Evolutionary conservation across 805 yeast genomes (phyloP), one percentile per base, ranked within the genome.

Genomic region (Saturnispora bothae): DNA sequence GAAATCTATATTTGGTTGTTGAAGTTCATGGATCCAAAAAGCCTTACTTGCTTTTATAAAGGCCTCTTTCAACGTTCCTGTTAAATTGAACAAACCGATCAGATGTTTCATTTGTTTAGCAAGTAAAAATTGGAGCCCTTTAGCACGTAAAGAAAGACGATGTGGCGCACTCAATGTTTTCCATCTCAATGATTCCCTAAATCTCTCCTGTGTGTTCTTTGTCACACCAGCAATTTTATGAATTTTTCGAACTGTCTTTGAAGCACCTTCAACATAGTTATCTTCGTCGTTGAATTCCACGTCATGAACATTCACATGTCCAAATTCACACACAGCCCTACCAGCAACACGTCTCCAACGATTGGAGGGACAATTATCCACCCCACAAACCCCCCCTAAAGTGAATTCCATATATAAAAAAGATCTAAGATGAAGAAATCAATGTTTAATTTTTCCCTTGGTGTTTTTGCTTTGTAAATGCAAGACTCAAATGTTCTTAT

Each of bases 341-440:
- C 98, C 98, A 50, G 82, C 84, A 3, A 75, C 61, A 22, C 73
- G 57, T 36, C 79, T 68, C 74, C 84, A 89, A 36, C 78, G 68
- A 28, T 76, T 62, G 1, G 96, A 82, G 4, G 82, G 74, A 59
- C 98, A 89, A 63, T 89, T 89, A 45, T 82, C 88, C 3, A 78
- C 76, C 1, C 96, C 96, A 67, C 98, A 89, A 4, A 79, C 60
- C 4, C 83, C 79, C 2, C 98, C 97, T 47, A 76, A 65, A 29
- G 68, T 65, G 29, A 46, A 54, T 28, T 49, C 46, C 12, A 45
- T 22, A 26, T 26, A 5, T 26, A 26, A 26, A n/a, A 26, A 26
- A 26, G 15, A 26, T 7, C 6, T 10, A 12, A 26, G 15, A 10
- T 6, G 12, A 26, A 26, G 5, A 26, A 26, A n/a, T 22, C 10